A percentile compares a stretch with the other conserved stretches of the same genome.
Evolutionary conservation across 805 yeast species (phyloP).

Genomic region (Ogataea henricii): DNA sequence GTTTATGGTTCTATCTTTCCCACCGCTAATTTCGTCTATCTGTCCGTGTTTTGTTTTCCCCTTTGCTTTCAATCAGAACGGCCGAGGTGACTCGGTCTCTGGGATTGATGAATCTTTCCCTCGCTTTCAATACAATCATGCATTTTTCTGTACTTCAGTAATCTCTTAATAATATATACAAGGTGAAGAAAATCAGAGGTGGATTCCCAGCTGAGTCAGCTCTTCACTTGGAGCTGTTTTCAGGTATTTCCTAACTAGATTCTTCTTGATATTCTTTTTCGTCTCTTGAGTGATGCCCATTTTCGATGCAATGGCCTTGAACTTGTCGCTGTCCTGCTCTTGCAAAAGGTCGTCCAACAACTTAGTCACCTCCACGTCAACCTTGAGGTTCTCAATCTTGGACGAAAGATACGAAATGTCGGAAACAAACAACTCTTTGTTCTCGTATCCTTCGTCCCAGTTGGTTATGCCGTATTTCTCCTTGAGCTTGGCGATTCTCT

Average conservation of each 20-base stretch:
- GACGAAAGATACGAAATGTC: constrained; percentile 27
- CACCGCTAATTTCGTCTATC: not conserved
- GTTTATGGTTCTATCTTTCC: not conserved
- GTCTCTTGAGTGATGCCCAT: constrained; percentile 42
- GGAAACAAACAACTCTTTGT: constrained; percentile 34
- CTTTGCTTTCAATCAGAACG: not conserved
- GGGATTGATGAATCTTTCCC: not conserved
- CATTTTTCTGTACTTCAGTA: not conserved
- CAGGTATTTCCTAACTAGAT: constrained; percentile 65
- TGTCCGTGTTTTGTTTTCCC: not conserved
- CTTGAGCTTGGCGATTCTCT: constrained; percentile 40
- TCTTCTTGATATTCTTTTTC: constrained; percentile 63
- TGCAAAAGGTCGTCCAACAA: constrained; percentile 23
- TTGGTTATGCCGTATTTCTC: constrained; percentile 32
- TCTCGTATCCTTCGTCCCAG: constrained; percentile 27
- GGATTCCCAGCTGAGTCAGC: constrained; percentile 29
- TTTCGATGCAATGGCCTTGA: constrained; percentile 37
- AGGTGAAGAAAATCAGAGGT: constrained; percentile 13
- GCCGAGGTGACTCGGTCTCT: not conserved
- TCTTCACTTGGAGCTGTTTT: constrained; percentile 30
- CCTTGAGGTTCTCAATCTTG: constrained; percentile 24
- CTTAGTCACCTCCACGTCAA: constrained; percentile 23
- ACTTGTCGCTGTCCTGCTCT: constrained; percentile 37
- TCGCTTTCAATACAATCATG: constrained; percentile 5
- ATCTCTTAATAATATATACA: constrained; percentile 4